Evolutionary conservation across 306 rosid genomes (phyloP), one percentile per base, ranked within the genome.

Genomic region (Trichosanthes cucumerina): DNA sequence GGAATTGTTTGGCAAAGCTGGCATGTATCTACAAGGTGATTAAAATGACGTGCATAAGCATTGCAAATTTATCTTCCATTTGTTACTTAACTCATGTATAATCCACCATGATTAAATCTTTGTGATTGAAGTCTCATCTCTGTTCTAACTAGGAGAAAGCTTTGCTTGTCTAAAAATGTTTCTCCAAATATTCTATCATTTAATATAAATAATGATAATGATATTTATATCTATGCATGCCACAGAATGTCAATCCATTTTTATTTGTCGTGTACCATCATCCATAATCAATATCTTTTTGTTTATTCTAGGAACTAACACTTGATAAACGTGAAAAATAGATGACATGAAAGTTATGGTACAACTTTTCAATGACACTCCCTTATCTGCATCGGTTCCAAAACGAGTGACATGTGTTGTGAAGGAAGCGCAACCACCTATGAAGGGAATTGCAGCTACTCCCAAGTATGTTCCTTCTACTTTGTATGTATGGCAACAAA

Each of bases 311-410:
- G 33, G 34, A 60, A 41, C 72, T 82, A 71, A 83, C 52, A 43
- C 65, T 16, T 31, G 62, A 46, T 64, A 23, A 78, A 60, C 73
- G 4, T 68, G 79, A 15, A 79, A 76, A 65, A 70, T 91, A 95
- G 98, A 90, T 83, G 95, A 82, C 82, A 89, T 95, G 96, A 89
- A 86, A 86, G 98, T 95, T 75, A 88, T 77, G 87, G 88, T 95
- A 56, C 92, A 90, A 75, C 78, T 91, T 86, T 95, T 80, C 79
- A 92, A 91, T 41, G 98, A 88, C 66, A 92, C 50, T 49, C 92
- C 98, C 82, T 79, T 95, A 77, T 92, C 97, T 36, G 97, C 96
- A 50, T 69, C 95, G 19, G 91, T 95, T 88, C 98, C 98, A 43
- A 92, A 91, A 80, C 92, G 89, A 1, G 97, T 89, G 58, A 91